Evolutionary conservation across 495 filamentous ascomycete species (phyloP).

Genomic region (Eremomyces bilateralis): DNA sequence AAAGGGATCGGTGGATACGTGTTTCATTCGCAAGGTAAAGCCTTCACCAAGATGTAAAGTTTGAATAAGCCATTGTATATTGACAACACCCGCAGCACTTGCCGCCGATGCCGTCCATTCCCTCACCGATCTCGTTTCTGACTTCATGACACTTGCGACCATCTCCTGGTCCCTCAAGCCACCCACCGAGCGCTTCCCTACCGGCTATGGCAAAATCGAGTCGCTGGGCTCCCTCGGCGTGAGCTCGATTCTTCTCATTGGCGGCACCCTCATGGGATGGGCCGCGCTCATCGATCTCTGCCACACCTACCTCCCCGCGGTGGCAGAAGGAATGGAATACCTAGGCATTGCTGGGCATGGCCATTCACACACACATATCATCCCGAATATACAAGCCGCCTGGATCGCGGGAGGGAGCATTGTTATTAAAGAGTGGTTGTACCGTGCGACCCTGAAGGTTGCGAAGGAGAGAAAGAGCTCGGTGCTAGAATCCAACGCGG

Average conservation of each 20-base stretch:
- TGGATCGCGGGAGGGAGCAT: constrained; percentile 92
- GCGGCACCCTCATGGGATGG: constrained; percentile 78
- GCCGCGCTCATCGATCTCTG: constrained; percentile 53
- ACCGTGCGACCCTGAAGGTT: constrained; percentile 90
- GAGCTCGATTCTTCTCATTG: constrained; percentile 65
- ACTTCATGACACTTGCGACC: constrained; percentile 80
- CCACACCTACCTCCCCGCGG: constrained; percentile 58
- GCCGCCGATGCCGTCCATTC: constrained; percentile 90
- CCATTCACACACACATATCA: constrained; percentile 40
- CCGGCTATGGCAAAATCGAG: constrained; percentile 93
- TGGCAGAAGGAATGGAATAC: constrained; percentile 35
- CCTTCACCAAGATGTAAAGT: too few species aligned
- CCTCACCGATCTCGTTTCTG: constrained; percentile 81
- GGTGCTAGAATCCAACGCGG: constrained; percentile 87
- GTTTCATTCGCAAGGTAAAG: constrained; percentile 67
- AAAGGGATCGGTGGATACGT: constrained; percentile 83
- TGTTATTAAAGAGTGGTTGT: constrained; percentile 85
- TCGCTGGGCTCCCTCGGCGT: constrained; percentile 84
- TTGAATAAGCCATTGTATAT: too few species aligned
- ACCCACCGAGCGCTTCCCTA: constrained; percentile 61
- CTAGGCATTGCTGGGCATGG: constrained; percentile 38
- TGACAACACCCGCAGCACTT: constrained; percentile 35
- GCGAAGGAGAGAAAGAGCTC: constrained; percentile 86
- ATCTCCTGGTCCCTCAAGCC: constrained; percentile 76
- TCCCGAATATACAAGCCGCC: constrained; percentile 74